phyloP scores from a whole-genome alignment of 2,329 filamentous ascomycete species.

The Beauveria sp. region DNA sequence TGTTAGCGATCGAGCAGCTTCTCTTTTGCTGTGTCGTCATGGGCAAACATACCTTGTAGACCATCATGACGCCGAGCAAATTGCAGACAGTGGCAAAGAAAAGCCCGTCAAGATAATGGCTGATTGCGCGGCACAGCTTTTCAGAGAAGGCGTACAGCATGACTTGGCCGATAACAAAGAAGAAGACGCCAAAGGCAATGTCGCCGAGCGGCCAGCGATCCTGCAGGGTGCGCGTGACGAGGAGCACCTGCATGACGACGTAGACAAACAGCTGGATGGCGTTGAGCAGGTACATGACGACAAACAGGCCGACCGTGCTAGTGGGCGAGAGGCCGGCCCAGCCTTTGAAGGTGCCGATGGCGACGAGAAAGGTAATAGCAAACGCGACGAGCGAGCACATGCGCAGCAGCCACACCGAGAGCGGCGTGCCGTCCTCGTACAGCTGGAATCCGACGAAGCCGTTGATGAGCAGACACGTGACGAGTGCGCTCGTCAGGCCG shows the following conservation, averaged over 20 bases:
- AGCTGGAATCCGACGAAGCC: conserved; percentile 97
- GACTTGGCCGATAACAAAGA: conserved; percentile 88
- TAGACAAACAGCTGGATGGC: conserved; percentile 82
- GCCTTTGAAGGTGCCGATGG: conserved; percentile 84
- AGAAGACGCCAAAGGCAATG: conserved; percentile 82
- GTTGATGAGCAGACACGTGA: conserved; percentile 88
- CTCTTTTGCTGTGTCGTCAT: neutral
- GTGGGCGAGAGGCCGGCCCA: conserved; percentile 81
- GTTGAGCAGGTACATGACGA: conserved; percentile 86
- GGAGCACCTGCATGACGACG: conserved; percentile 74
- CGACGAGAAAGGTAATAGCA: conserved; percentile 76
- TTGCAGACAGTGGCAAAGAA: conserved; percentile 95
- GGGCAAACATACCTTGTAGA: conserved; percentile 71
- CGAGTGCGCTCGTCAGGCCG: conserved; percentile 75
- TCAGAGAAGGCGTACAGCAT: conserved; percentile 85
- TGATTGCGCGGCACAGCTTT: conserved; percentile 72
- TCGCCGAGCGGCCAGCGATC: conserved; percentile 94
- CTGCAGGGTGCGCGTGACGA: conserved; percentile 83
- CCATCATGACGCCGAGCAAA: conserved; percentile 94
- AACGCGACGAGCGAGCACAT: conserved; percentile 74
- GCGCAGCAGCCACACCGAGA: conserved; percentile 90
- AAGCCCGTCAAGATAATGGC: conserved; percentile 89
- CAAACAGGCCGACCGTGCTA: conserved; percentile 82
- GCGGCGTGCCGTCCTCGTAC: conserved; percentile 90
- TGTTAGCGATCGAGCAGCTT: neutral